Conservation (phyloP, 1,139 yeast species). For the Pneumocystis wakefieldiae region DNA sequence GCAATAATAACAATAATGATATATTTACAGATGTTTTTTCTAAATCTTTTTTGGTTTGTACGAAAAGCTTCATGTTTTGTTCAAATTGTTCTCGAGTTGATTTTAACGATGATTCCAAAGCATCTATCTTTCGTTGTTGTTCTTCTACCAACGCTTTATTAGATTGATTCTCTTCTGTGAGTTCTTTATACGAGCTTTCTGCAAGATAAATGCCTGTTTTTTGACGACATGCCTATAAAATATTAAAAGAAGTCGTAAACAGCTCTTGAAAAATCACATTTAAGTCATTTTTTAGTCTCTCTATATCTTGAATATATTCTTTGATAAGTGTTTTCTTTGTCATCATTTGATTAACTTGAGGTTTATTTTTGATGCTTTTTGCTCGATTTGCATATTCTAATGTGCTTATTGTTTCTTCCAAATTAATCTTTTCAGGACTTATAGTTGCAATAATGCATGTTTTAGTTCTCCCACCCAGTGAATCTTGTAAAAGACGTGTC, state of each 20-base stretch:
- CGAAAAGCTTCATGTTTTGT: slow-evolving; percentile 17
- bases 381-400: slow-evolving; percentile 76
- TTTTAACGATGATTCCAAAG: slow-evolving; percentile 32
- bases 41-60: slow-evolving; percentile 19
- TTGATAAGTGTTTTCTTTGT: slow-evolving; percentile 37
- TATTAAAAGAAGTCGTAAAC: not conserved
- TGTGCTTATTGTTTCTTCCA: slow-evolving; percentile 70
- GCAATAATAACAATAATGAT: slow-evolving; percentile 1
- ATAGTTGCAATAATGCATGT: slow-evolving; percentile 70
- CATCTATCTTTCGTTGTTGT: slow-evolving; percentile 32
- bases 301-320: slow-evolving; percentile 40
- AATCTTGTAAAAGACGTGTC: slow-evolving; percentile 65
- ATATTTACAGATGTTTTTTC: slow-evolving; percentile 15
- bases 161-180: slow-evolving; percentile 36
- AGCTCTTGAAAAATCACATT: slow-evolving; percentile 13
- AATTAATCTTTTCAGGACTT: slow-evolving; percentile 58
- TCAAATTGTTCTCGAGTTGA: slow-evolving; percentile 23
- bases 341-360: slow-evolving; percentile 44
- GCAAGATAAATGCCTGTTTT: slow-evolving; percentile 56
- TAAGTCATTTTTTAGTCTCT: slow-evolving; percentile 46
- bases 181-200: slow-evolving; percentile 34
- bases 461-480: slow-evolving; percentile 69
- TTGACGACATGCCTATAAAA: slow-evolving; percentile 35
- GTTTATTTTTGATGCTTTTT: slow-evolving; percentile 58
- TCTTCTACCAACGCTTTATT: slow-evolving; percentile 33